Percentiles rank a stretch among this genome's conserved stretches.
Conservation (phyloP, 495 filamentous ascomycete species). For the Terfezia claveryi region DNA sequence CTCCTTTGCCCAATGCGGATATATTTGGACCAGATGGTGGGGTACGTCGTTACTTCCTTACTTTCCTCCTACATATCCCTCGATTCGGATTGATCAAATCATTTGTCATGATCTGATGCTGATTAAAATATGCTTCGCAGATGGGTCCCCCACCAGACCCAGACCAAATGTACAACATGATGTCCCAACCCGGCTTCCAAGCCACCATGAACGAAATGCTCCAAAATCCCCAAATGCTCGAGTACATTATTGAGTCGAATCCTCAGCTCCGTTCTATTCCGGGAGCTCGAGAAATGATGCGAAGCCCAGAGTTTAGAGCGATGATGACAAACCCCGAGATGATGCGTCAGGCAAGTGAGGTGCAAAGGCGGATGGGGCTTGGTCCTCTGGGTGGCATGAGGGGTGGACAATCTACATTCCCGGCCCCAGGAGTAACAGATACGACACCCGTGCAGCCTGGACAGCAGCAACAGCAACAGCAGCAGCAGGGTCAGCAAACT, state of each 20-base stretch:
- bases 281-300: constrained; percentile 62
- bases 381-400: constrained; percentile 25
- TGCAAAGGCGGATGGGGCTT: constrained; percentile 45
- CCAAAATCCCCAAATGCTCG: constrained; percentile 73
- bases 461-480: constrained; percentile 15
- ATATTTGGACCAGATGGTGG: constrained; percentile 94
- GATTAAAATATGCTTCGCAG: constrained; percentile 24
- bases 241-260: constrained; percentile 76
- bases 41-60: constrained; percentile 44
- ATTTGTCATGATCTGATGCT: neutral
- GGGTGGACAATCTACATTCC: constrained; percentile 36
- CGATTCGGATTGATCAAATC: neutral
- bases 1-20: constrained; percentile 64
- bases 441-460: constrained; percentile 27
- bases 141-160: constrained; percentile 75
- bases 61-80: neutral
- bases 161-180: constrained; percentile 61
- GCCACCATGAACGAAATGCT: constrained; percentile 80
- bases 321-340: constrained; percentile 92
- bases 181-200: constrained; percentile 64
- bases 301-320: constrained; percentile 63
- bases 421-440: constrained; percentile 74
- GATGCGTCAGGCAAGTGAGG: constrained; percentile 53
- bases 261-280: constrained; percentile 69
- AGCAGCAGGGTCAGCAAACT: constrained; percentile 17